Conservation (phyloP, 148 eudicot species). For the Suaeda aralocaspica region DNA sequence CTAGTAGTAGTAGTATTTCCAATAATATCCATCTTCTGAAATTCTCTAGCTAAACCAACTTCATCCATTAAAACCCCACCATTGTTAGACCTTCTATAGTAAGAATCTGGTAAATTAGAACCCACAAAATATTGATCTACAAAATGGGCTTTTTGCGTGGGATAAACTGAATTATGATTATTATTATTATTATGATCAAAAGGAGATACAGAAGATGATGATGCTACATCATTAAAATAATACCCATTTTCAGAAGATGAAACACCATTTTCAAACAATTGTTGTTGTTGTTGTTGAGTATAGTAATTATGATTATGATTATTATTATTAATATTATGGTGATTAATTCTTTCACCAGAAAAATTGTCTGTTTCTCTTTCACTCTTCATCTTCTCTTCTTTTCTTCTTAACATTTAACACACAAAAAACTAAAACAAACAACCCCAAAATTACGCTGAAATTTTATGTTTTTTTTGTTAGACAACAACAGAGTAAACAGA, state of each 20-base stretch:
- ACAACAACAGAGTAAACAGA: constrained; percentile 28
- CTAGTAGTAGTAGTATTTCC: no score
- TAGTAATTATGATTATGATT: background rate
- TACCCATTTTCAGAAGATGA: constrained; percentile 23
- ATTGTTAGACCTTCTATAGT: constrained; percentile 19
- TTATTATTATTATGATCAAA: constrained; percentile 27
- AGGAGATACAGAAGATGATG: constrained; percentile 32
- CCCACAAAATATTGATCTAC: constrained; percentile 23
- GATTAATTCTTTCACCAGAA: constrained; percentile 32
- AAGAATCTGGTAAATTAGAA: constrained; percentile 23
- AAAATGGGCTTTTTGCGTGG: constrained; percentile 26
- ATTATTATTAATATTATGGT: constrained; percentile 19
- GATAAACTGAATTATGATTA: no score
- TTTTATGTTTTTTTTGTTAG: background rate
- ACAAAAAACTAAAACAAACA: no score
- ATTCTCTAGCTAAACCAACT: constrained; percentile 33
- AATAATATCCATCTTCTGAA: constrained; percentile 34
- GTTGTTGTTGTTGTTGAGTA: background rate
- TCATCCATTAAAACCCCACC: constrained; percentile 33
- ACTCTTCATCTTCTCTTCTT: constrained; percentile 30
- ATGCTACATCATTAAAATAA: constrained; percentile 26
- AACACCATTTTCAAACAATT: constrained; percentile 2
- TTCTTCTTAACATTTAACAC: constrained; percentile 36
- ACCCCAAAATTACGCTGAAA: constrained; percentile 16
- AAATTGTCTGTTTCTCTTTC: constrained; percentile 31